A percentile compares a stretch with the other conserved stretches of the same genome.
Conservation (phyloP, 345 rosid genomes). For the Brassica rapa region DNA sequence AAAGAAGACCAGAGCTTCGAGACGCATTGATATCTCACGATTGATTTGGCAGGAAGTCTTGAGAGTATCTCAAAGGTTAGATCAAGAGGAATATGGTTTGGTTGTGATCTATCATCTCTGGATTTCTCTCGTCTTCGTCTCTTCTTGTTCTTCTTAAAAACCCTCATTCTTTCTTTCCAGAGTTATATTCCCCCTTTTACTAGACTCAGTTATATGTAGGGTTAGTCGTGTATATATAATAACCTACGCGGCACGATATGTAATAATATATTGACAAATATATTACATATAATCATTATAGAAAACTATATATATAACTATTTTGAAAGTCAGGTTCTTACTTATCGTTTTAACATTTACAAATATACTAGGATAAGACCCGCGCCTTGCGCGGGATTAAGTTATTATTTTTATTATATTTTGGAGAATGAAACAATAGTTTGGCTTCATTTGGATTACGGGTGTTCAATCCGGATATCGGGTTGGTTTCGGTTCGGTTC, state of each 20-base stretch:
- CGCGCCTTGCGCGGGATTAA: no score
- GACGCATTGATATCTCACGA: neutral
- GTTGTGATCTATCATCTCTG: neutral
- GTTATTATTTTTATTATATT: no score
- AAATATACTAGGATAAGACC: no score
- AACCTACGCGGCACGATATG: neutral
- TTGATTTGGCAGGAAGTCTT: neutral
- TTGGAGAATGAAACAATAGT: no score
- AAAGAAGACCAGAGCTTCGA: neutral
- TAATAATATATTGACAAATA: no score
- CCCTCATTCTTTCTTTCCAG: neutral
- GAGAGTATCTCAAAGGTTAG: neutral
- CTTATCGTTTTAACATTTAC: no score
- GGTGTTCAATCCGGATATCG: no score
- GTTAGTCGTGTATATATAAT: neutral
- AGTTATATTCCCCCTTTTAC: neutral
- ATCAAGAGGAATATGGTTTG: neutral
- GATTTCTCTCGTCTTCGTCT: neutral
- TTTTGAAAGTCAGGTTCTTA: no score
- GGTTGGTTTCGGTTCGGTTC: no score
- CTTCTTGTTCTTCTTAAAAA: neutral
- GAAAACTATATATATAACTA: no score
- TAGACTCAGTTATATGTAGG: neutral
- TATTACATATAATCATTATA: no score
- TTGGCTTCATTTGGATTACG: no score